phyloP scores from a whole-genome alignment of 768 basidiomycete species.

The Rhodotorula graminis region DNA sequence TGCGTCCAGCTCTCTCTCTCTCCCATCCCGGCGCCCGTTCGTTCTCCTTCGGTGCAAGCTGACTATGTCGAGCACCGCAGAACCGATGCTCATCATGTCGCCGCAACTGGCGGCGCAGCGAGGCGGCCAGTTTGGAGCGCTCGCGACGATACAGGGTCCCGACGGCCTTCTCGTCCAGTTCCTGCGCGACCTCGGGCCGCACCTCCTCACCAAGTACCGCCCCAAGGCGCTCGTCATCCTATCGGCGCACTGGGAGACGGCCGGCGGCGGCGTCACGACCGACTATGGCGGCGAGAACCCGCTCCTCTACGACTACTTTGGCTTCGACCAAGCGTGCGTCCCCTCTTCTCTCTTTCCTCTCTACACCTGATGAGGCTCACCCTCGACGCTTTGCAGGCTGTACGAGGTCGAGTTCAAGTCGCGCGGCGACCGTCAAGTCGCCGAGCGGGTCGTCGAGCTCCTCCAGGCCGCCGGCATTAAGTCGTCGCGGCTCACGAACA shows the following conservation, averaged over 20 bases:
- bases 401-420: constrained; percentile 65
- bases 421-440: constrained; percentile 57
- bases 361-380: neutral
- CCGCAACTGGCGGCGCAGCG: constrained; percentile 1
- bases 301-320: constrained; percentile 68
- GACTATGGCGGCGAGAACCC: constrained; percentile 75
- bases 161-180: constrained; percentile 59
- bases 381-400: constrained; percentile 34
- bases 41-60: too few species aligned
- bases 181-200: constrained; percentile 47
- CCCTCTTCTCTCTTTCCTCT: neutral
- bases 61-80: neutral
- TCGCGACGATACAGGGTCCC: constrained; percentile 47
- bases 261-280: constrained; percentile 59
- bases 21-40: constrained; percentile 50
- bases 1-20: constrained; percentile 5
- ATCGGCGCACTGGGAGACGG: constrained; percentile 76
- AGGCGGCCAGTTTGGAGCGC: neutral
- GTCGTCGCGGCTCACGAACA: constrained; percentile 53
- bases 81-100: constrained; percentile 30
- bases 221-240: constrained; percentile 72
- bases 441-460: constrained; percentile 59
- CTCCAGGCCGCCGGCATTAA: constrained; percentile 58
- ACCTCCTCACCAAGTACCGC: constrained; percentile 63
- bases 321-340: constrained; percentile 52